Percentiles rank a stretch among this genome's conserved stretches.
phyloP scores from a whole-genome alignment of 129 eudicot genomes.

The Tagetes erecta region DNA sequence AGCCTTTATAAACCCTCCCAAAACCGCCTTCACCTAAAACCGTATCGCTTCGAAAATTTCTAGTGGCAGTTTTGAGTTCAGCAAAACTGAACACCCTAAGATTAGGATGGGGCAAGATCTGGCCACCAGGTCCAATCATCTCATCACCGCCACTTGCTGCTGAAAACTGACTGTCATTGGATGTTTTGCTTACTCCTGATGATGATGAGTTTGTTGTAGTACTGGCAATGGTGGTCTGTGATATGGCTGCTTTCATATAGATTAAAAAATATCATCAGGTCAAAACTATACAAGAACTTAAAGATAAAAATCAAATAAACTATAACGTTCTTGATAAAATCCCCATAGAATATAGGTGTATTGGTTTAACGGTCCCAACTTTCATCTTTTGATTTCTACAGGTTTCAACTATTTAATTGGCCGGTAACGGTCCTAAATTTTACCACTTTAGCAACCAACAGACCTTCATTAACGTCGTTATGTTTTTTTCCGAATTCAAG shows the following conservation, averaged over 20 bases:
- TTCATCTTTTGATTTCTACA: too few species aligned
- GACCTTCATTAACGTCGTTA: too few species aligned
- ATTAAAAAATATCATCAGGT: neutral
- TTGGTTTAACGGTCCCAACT: too few species aligned
- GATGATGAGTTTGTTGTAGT: slow-evolving; percentile 42
- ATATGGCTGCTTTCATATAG: slow-evolving; percentile 33
- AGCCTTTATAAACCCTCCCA: slow-evolving; percentile 61
- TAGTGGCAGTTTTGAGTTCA: slow-evolving; percentile 51
- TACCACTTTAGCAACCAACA: too few species aligned
- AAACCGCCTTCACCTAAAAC: slow-evolving; percentile 63
- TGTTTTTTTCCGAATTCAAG: too few species aligned
- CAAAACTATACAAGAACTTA: neutral
- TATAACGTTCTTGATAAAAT: too few species aligned
- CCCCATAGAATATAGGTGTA: too few species aligned
- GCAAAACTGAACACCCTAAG: slow-evolving; percentile 43
- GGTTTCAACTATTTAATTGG: too few species aligned
- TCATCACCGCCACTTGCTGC: slow-evolving; percentile 34
- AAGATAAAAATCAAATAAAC: too few species aligned
- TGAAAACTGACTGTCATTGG: slow-evolving; percentile 41
- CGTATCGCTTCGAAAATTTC: slow-evolving; percentile 49
- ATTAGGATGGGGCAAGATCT: slow-evolving; percentile 46
- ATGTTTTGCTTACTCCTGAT: slow-evolving; percentile 36
- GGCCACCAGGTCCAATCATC: slow-evolving; percentile 35
- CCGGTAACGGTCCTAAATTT: too few species aligned
- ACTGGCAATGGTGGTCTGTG: slow-evolving; percentile 40